Evolutionary conservation across 345 rosid species (phyloP).

Genomic region (Pugionium cornutum): DNA sequence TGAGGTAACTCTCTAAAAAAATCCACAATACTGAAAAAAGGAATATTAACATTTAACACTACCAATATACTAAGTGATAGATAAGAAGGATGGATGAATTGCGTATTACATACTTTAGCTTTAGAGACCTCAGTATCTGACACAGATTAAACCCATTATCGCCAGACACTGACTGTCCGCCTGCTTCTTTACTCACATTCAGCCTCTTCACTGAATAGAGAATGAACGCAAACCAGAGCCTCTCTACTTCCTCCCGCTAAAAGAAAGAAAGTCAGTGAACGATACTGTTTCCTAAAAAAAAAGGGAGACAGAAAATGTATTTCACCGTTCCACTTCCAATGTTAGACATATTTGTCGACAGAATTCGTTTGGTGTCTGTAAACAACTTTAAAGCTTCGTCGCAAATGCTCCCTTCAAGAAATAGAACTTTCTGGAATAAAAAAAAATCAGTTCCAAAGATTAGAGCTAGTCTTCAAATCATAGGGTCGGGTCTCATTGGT

Average conservation of each 20-base stretch:
- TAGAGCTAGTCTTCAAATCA: constrained; percentile 3
- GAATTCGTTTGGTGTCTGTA: constrained; percentile 64
- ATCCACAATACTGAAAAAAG: constrained; percentile 59
- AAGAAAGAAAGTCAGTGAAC: constrained; percentile 30
- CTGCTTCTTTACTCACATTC: constrained; percentile 49
- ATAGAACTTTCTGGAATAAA: constrained; percentile 58
- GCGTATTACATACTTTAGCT: constrained; percentile 62
- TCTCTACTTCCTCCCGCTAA: constrained; percentile 85
- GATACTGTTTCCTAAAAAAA: constrained; percentile 20
- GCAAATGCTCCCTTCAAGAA: constrained; percentile 52
- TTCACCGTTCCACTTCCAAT: constrained; percentile 70
- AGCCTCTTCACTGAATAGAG: constrained; percentile 64
- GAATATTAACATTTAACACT: background rate
- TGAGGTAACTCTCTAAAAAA: constrained; percentile 89
- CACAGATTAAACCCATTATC: constrained; percentile 60
- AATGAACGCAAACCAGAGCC: constrained; percentile 83
- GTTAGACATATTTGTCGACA: constrained; percentile 50
- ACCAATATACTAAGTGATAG: constrained; percentile 5
- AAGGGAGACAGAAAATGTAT: background rate
- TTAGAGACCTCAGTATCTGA: constrained; percentile 69
- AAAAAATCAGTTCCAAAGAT: background rate
- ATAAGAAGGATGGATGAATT: background rate
- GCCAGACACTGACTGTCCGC: constrained; percentile 32
- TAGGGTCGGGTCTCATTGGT: background rate
- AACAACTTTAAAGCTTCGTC: constrained; percentile 57